Base-by-base conservation (phyloP, 2,329 filamentous ascomycete genomes). In the Trichophyton mentagrophytes region DNA sequence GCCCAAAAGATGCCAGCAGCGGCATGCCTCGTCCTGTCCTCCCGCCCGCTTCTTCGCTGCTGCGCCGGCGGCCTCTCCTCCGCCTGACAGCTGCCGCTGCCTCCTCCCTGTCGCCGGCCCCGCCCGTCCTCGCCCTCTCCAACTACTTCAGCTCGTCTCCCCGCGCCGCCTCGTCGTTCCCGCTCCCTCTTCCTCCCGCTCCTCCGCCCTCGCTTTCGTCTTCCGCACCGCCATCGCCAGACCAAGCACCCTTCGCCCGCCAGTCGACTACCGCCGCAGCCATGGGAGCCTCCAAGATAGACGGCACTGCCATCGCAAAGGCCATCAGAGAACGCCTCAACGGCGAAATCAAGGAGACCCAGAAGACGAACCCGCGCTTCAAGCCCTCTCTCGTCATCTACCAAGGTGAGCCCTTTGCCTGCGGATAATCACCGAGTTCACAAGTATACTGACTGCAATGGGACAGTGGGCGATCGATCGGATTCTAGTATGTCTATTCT, bases 241-340 rank as follows among this genome's bases (percentile, higher is more conserved):
- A 44, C 36, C 33, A 44, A 17, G 4, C 55, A 11, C 15, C 33
- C 40, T 40, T 13, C n/a, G n/a, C 11, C 27, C 55, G 22, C 17
- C 53, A 56, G 53, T 40, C 22, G 33, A 36, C 13, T 11, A 27
- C 27, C 67, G 70, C 77, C 67, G 70, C 77, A 76, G 79, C 77
- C 71, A 97, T 96, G 91, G 84, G 85, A 68, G 92, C 90, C 67
- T 84, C 82, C 69, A 96, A 90, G 80, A 93, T 99, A 70, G 93
- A 99, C 79, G 93, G 93, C 79, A 96, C 87, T 61, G 90, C 89
- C 73, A 90, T 97, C 78, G 93, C 93, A 68, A 95, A 92, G 79
- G 82, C 80, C 72, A 96, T 97, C 72, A 87, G 93, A 64, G 89
- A 91, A 78, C 82, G 82, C 64, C 82, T 99, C 69, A 86, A 86